phyloP scores from a whole-genome alignment of 768 basidiomycete species.

The Mrakia blollopis region DNA sequence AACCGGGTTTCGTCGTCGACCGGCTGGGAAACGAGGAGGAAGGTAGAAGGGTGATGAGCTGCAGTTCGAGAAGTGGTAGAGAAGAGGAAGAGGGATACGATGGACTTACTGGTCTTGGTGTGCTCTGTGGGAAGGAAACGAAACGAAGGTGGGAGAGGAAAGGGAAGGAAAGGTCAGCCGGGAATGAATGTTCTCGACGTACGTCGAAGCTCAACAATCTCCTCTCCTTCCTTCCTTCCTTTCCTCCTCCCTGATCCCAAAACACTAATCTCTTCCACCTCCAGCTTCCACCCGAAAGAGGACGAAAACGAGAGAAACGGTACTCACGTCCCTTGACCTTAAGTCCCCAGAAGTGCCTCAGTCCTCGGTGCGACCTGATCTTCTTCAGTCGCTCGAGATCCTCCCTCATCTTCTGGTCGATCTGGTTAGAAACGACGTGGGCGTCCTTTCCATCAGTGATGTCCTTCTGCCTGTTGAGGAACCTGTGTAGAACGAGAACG shows the following conservation, averaged over 20 bases:
- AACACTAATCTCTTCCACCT: not conserved
- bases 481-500: conserved; percentile 42
- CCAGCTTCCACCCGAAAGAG: not conserved
- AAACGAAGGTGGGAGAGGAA: not conserved
- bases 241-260: not conserved
- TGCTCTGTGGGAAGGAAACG: conserved; percentile 75
- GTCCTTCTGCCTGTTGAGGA: conserved; percentile 98
- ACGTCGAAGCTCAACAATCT: no score
- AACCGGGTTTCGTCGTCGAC: conserved; percentile 73
- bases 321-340: conserved; percentile 61
- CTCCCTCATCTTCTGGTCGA: conserved; percentile 72
- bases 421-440: conserved; percentile 50
- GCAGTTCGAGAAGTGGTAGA: not conserved
- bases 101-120: conserved; percentile 69
- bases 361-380: conserved; percentile 78
- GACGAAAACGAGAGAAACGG: not conserved
- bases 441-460: conserved; percentile 94
- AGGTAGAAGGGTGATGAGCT: not conserved
- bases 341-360: conserved; percentile 57
- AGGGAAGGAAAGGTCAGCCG: not conserved
- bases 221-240: no score
- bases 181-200: not conserved
- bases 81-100: conserved; percentile 24
- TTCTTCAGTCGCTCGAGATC: conserved; percentile 98
- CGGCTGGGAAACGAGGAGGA: conserved; percentile 45